Evolutionary conservation across 2,329 filamentous ascomycete genomes (phyloP).

Genomic region (Ophiobolus disseminans): DNA sequence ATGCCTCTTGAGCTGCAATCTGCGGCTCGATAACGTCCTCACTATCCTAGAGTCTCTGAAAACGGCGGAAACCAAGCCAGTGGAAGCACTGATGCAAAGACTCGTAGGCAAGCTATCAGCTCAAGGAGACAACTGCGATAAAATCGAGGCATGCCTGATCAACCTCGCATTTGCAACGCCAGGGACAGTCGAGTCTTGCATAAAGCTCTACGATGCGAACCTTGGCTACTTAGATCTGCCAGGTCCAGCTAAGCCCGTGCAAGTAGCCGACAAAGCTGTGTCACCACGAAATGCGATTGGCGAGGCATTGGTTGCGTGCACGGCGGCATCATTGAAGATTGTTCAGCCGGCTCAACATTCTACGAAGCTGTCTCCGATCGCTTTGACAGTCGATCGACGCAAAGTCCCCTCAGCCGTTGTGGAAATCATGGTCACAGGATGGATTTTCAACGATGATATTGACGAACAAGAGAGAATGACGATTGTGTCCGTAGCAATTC

Average conservation of each 20-base stretch:
- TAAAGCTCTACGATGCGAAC: constrained; percentile 33
- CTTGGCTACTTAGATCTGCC: constrained; percentile 21
- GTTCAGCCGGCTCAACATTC: too few species aligned
- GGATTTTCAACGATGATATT: constrained; percentile 24
- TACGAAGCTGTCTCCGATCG: neutral
- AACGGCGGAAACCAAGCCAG: constrained; percentile 10
- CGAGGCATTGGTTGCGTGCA: too few species aligned
- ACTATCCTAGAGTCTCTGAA: constrained; percentile 25
- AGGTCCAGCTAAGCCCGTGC: constrained; percentile 8
- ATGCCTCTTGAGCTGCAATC: constrained; percentile 21
- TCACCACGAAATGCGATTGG: too few species aligned
- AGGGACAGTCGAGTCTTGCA: constrained; percentile 25
- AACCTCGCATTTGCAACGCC: constrained; percentile 16
- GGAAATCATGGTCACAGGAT: constrained; percentile 37
- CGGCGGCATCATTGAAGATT: too few species aligned
- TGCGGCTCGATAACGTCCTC: constrained; percentile 15
- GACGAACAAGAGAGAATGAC: constrained; percentile 16
- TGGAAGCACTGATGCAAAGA: constrained; percentile 30
- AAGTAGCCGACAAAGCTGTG: too few species aligned
- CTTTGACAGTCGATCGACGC: neutral
- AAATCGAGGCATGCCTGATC: constrained; percentile 21
- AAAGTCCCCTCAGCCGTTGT: constrained; percentile 23
- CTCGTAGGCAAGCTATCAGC: constrained; percentile 17
- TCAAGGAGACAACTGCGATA: constrained; percentile 12
- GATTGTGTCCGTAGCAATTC: constrained; percentile 24